Evolutionary conservation across 177 flowering plant species (phyloP).

Genomic region (Vitis hybrid): DNA sequence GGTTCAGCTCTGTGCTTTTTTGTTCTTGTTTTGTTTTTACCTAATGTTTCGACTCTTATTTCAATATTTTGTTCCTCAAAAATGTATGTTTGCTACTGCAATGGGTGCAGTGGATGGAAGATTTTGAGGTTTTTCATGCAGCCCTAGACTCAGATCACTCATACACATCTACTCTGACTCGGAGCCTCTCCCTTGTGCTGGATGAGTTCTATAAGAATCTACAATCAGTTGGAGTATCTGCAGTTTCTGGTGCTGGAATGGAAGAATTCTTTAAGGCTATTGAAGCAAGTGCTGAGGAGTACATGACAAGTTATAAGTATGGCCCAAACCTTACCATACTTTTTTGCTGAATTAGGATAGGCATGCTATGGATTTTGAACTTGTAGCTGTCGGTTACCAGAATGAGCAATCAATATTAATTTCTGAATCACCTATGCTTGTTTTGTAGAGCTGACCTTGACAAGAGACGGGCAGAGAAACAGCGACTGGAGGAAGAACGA

Average conservation of each 20-base stretch:
- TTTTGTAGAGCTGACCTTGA: conserved; percentile 83
- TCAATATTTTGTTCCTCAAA: neutral
- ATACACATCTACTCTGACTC: conserved; percentile 64
- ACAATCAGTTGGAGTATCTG: conserved; percentile 83
- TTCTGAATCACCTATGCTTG: neutral
- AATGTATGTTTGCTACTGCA: conserved; percentile 1
- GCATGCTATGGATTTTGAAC: neutral
- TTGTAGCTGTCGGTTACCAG: neutral
- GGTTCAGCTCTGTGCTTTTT: neutral
- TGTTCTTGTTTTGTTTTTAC: neutral
- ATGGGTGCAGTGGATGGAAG: conserved; percentile 85
- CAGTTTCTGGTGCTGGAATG: conserved; percentile 86
- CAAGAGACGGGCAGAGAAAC: conserved; percentile 81
- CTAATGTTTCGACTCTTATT: neutral
- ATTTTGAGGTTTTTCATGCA: conserved; percentile 84
- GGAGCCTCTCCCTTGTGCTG: conserved; percentile 77
- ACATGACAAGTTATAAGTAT: conserved; percentile 88
- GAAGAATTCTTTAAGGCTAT: conserved; percentile 80
- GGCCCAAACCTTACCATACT: neutral
- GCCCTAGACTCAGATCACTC: conserved; percentile 73
- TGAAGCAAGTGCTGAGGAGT: conserved; percentile 83
- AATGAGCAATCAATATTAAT: neutral
- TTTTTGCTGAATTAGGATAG: neutral
- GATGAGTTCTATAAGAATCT: conserved; percentile 89
- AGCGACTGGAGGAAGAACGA: conserved; percentile 73